Percentiles rank a stretch among this genome's conserved stretches.
Conservation (phyloP, 2,329 filamentous ascomycete species). For the Penicillium sp. region DNA sequence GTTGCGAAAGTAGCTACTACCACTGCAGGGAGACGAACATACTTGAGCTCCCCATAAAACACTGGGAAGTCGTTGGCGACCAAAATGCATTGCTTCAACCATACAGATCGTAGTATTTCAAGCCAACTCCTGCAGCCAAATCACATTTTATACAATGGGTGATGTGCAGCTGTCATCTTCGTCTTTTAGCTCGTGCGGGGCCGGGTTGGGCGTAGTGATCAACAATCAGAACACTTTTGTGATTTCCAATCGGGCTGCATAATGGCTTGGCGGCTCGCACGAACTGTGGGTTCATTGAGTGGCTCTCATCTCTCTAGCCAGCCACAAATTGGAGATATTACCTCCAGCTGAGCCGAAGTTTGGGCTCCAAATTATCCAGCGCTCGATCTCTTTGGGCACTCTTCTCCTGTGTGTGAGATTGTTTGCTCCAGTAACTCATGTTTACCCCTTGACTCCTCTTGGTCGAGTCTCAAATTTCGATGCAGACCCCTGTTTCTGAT, state of each 20-base stretch:
- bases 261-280: background rate
- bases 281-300: background rate
- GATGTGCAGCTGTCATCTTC: background rate
- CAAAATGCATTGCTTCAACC: background rate
- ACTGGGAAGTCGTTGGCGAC: background rate
- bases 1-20: background rate
- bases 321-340: background rate
- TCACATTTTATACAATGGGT: background rate
- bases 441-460: background rate
- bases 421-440: background rate
- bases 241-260: constrained; percentile 1
- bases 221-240: background rate
- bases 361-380: background rate
- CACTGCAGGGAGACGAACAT: background rate
- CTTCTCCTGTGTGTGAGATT: background rate
- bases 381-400: background rate
- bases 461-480: background rate
- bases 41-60: background rate
- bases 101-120: background rate
- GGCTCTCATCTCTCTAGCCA: background rate
- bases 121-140: background rate
- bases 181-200: background rate
- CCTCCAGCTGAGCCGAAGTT: background rate
- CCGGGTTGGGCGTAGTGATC: background rate
- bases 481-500: background rate